Evolutionary conservation across 2,329 filamentous ascomycete genomes (phyloP), one percentile per base, ranked within the genome.

Genomic region (Dactylellina cionopaga): DNA sequence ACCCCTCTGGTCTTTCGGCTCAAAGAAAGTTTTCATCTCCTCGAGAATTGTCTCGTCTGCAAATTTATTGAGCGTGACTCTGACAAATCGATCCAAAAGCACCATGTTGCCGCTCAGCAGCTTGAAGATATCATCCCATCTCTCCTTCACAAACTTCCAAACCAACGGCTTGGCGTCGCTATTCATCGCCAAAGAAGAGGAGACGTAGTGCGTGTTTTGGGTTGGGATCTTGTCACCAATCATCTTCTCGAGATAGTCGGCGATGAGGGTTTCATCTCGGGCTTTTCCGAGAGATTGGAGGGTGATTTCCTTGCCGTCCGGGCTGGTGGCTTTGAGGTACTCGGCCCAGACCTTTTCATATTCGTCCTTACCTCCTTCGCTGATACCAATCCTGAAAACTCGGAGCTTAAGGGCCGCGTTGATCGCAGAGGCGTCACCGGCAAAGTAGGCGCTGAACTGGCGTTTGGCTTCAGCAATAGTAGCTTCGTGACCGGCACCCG

Each of bases 261-360:
- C 83, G 44, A 96, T 88, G 27, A 97, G 83, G 7, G 88, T 86
- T 0, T 83, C 79, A 62, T 92, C 87, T 76, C 89, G 89, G 17
- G 90, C 88, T 37, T 88, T 87, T 31, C 92, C 92, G 44, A 99
- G 85, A 2, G 90, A 87, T 35, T 86, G 84, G 2, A 98, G 86
- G 75, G 88, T 90, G 75, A 96, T 90, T 76, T 96, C 92, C 81
- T 93, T 96, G 77, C 92, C 93, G 77, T 98, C 95, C 35, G 97
- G 89, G 5, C 92, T 92, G 56, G 90, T 89, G 10, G 92, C 95
- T 54, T 84, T 88, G 74, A 88, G 85, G 85, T 92, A 98, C 80
- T 97, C 93, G 60, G 92, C 87, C 83, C 94, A 92, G 60, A 99
- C 85, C 5, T 89, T 85, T 25, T 90, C 85, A 75, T 87, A 90